phyloP scores from a whole-genome alignment of 1,139 yeast species.

The Magnusiomyces sp. region DNA sequence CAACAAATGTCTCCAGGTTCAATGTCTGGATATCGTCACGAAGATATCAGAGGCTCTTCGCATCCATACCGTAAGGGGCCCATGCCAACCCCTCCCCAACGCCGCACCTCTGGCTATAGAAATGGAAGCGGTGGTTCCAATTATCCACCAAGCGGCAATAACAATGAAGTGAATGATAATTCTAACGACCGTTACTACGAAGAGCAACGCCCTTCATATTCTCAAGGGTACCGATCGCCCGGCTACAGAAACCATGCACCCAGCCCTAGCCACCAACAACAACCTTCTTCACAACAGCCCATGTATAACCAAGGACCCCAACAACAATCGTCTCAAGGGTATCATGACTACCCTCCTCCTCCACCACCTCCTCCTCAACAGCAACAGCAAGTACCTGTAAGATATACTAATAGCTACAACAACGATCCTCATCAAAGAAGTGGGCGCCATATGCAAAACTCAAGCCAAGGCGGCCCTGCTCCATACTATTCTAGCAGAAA shows the following conservation, averaged over 20 bases:
- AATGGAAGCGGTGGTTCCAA: background rate
- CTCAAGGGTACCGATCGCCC: background rate
- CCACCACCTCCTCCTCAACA: background rate
- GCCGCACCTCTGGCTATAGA: conserved; percentile 2
- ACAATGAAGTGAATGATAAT: background rate
- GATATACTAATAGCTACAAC: background rate
- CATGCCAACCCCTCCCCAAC: background rate
- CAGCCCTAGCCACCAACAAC: background rate
- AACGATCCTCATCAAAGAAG: background rate
- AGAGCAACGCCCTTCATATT: background rate
- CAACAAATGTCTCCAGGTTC: conserved; percentile 5
- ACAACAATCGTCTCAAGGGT: background rate
- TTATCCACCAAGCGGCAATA: background rate
- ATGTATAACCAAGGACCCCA: background rate
- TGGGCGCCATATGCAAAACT: conserved; percentile 1
- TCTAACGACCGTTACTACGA: background rate
- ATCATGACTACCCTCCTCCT: background rate
- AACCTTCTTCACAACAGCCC: background rate
- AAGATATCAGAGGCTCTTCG: conserved; percentile 7
- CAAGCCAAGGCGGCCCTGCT: background rate
- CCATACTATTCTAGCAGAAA: no score
- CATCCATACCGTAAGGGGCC: conserved; percentile 12
- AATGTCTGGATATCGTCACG: conserved; percentile 4
- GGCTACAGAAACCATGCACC: background rate
- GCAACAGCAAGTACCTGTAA: background rate